Evolutionary conservation across 331 rosid genomes (phyloP).

Genomic region (Malus hybrid): DNA sequence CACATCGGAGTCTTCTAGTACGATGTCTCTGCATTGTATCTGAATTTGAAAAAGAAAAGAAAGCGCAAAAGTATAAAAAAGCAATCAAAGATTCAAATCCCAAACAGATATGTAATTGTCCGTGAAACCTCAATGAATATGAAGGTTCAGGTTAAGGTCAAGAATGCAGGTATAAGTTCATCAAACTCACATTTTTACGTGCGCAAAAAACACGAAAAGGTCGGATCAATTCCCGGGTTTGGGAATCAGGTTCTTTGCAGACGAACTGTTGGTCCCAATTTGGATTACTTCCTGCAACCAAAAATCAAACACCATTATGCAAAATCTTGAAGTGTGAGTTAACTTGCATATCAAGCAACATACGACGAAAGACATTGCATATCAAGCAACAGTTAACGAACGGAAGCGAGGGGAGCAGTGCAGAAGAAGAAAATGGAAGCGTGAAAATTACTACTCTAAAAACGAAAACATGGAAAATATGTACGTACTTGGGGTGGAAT

Average conservation of each 20-base stretch:
- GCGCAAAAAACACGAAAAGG: conserved; percentile 89
- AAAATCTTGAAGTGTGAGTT: background rate
- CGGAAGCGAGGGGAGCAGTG: background rate
- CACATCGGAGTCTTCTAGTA: conserved; percentile 66
- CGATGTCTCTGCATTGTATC: conserved; percentile 66
- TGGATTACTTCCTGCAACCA: conserved; percentile 25
- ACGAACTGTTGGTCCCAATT: conserved; percentile 9
- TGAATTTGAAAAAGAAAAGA: conserved; percentile 12
- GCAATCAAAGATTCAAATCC: background rate
- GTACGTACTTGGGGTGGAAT: conserved; percentile 39
- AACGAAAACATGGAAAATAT: background rate
- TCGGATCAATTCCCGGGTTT: conserved; percentile 55
- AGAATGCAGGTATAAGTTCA: background rate
- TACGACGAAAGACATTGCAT: background rate
- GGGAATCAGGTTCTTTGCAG: conserved; percentile 45
- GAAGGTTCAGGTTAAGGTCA: background rate
- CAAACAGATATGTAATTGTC: background rate
- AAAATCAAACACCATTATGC: background rate
- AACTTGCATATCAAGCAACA: background rate
- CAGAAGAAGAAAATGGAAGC: background rate
- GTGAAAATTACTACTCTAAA: background rate
- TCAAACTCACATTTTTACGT: conserved; percentile 70
- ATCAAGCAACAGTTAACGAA: no score
- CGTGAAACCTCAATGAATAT: background rate
- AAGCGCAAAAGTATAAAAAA: background rate